These are phyloP conservation scores for Penicillium goetzii DNA, from an alignment of 495 filamentous ascomycete species.

Conservation along the genomic window DNA sequence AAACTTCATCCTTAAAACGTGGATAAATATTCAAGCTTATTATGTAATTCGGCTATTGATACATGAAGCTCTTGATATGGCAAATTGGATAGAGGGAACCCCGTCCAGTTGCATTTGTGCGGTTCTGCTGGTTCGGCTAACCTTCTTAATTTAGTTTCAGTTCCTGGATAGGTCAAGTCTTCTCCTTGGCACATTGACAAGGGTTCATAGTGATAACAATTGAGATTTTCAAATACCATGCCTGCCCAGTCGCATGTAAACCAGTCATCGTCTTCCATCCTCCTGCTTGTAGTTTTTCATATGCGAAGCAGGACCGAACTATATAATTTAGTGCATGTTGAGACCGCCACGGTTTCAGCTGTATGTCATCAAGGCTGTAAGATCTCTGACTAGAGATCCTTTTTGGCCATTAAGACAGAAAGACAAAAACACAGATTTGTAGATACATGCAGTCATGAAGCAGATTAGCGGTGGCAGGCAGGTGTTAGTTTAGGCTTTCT, in stretches of 20 bases:
- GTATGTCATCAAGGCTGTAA: neutral
- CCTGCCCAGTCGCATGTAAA: neutral
- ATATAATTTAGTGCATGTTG: neutral
- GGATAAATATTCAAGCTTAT: neutral
- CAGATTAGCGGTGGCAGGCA: no score
- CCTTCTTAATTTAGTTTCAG: neutral
- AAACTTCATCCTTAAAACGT: neutral
- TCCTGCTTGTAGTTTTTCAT: neutral
- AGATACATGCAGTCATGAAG: no score
- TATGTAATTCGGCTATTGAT: neutral
- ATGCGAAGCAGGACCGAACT: neutral
- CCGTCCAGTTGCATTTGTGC: neutral
- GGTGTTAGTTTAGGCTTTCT: neutral
- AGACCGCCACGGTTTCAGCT: constrained; percentile 1
- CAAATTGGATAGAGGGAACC: neutral
- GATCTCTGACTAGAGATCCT: neutral
- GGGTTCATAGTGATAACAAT: neutral
- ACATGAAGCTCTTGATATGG: neutral
- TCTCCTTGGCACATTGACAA: neutral
- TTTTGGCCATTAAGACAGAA: neutral
- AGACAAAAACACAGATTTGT: no score
- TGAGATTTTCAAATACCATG: neutral
- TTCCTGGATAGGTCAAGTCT: neutral
- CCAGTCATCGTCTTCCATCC: neutral
- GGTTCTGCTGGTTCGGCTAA: neutral